Base-by-base conservation (phyloP, 805 yeast genomes). In the Trichomonascus vanleenenianus region DNA sequence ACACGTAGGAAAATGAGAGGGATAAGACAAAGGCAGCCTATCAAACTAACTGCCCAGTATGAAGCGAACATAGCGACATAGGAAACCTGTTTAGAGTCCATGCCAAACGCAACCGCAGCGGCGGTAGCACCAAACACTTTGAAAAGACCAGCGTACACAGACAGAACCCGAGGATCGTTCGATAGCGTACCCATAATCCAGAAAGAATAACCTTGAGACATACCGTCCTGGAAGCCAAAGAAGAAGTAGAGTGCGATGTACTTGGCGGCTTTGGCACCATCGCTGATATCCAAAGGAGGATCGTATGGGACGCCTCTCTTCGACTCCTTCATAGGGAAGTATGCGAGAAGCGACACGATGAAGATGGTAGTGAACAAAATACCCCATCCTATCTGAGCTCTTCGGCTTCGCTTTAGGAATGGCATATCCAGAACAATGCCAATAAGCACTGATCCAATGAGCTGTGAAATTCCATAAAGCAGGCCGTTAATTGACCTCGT, bases 401-500 rank as follows among this genome's bases (percentile, higher is more conserved):
- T 62, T 2, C 55, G 52, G 10, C 67, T 62, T 53, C 82, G 67
- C 20, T 58, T 54, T 43, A 69, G 63, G 10, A 52, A 50, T 47
- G 57, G 56, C 58, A 65, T 60, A 59, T 78, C 83, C 53, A 77
- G 62, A 35, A 75, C 37, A 43, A 56, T 10, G 40, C 81, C 44
- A 74, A 62, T 20, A 67, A 19, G 20, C 11, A 65, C 61, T 30
- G 82, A 74, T 20, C 82, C 82, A 48, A 72, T 36, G 73, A 78
- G 75, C 62, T 78, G 82, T 42, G 74, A 61, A 44, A 73, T 58
- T 81, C 81, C 78, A 62, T 76, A 78, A 42, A 78, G 68, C 38
- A 76, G 65, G 12, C 79, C 74, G 63, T 78, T 77, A 55, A 78
- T 68, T 2, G 83, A 75, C 51, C 83, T 68, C 10, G 83, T 74